These are phyloP conservation scores for Insectozyma bohioensis DNA, from an alignment of 1,139 yeast species.

Conservation along the genomic window DNA sequence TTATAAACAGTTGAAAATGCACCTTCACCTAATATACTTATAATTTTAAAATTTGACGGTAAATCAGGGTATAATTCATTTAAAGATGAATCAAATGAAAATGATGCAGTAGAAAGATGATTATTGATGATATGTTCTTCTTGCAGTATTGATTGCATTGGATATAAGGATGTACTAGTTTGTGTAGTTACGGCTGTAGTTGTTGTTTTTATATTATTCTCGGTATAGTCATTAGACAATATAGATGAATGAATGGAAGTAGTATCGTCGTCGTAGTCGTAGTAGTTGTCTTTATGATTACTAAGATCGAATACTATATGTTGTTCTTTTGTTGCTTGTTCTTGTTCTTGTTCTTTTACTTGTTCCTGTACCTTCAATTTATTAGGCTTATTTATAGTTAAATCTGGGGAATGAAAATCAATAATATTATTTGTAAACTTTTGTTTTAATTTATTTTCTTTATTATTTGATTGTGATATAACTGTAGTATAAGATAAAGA, in stretches of 20 bases:
- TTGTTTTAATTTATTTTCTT: neutral
- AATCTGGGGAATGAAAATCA: too few relatives aligned
- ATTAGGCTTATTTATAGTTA: too few relatives aligned
- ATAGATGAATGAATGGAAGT: too few relatives aligned
- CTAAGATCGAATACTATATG: neutral
- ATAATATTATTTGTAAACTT: too few relatives aligned
- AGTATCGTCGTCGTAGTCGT: slow-evolving; percentile 1
- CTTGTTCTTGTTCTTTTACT: slow-evolving; percentile 5
- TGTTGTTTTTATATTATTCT: slow-evolving; percentile 4
- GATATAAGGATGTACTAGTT: neutral
- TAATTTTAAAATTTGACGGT: slow-evolving; percentile 24
- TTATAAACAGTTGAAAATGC: slow-evolving; percentile 87
- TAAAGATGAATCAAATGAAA: slow-evolving; percentile 13
- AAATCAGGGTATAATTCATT: slow-evolving; percentile 22
- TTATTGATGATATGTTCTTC: too few relatives aligned
- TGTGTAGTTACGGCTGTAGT: neutral
- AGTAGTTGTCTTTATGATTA: slow-evolving; percentile 4
- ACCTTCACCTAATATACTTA: slow-evolving; percentile 65
- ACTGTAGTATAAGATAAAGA: slow-evolving; percentile 11
- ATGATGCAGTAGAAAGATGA: too few relatives aligned
- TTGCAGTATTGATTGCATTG: too few relatives aligned
- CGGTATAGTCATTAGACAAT: slow-evolving; percentile 1
- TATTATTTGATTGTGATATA: slow-evolving; percentile 5
- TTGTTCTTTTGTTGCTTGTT: slow-evolving; percentile 1
- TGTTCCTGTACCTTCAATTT: too few relatives aligned